phyloP scores from a whole-genome alignment of 2,329 filamentous ascomycete species.

The Torrubiella hemipterigena region DNA sequence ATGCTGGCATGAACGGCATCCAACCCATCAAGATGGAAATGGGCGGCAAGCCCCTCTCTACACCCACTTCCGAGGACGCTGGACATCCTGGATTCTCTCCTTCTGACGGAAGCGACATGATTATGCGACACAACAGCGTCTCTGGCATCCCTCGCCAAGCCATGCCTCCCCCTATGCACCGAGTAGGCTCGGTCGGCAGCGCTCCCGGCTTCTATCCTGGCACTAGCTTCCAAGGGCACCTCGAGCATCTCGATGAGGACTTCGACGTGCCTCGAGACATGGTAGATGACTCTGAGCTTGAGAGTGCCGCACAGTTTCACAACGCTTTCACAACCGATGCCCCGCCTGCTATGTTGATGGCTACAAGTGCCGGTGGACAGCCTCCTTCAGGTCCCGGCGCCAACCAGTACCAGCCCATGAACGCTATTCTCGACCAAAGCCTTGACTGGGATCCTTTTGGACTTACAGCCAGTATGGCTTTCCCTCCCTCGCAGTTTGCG shows the following conservation, averaged over 20 bases:
- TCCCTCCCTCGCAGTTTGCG: constrained; percentile 71
- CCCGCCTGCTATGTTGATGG: too few relatives aligned
- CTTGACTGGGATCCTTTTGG: constrained; percentile 91
- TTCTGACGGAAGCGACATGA: constrained; percentile 33
- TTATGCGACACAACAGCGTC: constrained; percentile 29
- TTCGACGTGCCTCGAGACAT: constrained; percentile 86
- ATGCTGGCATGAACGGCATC: constrained; percentile 50
- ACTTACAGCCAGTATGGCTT: constrained; percentile 88
- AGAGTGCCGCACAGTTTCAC: too few relatives aligned
- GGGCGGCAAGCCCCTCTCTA: constrained; percentile 20
- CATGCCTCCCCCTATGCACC: too few relatives aligned
- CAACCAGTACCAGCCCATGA: constrained; percentile 35
- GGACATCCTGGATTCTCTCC: too few relatives aligned
- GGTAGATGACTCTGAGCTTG: constrained; percentile 70
- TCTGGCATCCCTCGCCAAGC: constrained; percentile 18
- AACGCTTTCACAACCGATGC: too few relatives aligned
- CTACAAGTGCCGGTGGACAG: too few relatives aligned
- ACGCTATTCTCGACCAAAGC: constrained; percentile 60
- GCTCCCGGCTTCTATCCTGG: constrained; percentile 61
- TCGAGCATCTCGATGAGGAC: constrained; percentile 94
- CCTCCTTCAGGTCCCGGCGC: too few relatives aligned
- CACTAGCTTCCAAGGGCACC: constrained; percentile 78
- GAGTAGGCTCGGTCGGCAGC: too few relatives aligned
- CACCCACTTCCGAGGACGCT: too few relatives aligned
- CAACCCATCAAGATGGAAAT: too few relatives aligned